A percentile compares a stretch with the other conserved stretches of the same genome.
phyloP scores from a whole-genome alignment of 768 basidiomycete species.

The Piloderma croceum region DNA sequence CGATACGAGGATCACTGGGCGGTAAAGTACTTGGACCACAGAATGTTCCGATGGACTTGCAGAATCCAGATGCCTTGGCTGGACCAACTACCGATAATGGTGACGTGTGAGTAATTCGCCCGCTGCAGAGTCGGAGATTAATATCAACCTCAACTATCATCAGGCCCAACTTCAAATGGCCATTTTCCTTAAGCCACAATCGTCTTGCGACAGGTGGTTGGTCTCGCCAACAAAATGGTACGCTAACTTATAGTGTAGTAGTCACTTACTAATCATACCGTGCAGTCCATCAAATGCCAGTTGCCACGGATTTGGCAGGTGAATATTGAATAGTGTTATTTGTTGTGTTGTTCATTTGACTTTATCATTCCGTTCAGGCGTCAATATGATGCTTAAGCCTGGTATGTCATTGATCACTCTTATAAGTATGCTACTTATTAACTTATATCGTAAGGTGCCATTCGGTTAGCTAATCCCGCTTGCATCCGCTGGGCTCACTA shows the following conservation, averaged over 20 bases:
- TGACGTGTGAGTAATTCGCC: constrained; percentile 29
- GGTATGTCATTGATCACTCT: too few species aligned
- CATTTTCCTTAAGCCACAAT: constrained; percentile 55
- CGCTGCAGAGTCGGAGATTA: too few species aligned
- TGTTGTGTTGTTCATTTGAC: too few species aligned
- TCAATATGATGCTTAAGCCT: constrained; percentile 2
- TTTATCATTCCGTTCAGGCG: neutral
- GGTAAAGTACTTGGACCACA: constrained; percentile 49
- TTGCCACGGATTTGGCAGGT: constrained; percentile 34
- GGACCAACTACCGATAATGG: constrained; percentile 63
- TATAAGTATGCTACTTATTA: too few species aligned
- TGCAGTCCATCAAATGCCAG: constrained; percentile 34
- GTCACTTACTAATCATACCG: constrained; percentile 1
- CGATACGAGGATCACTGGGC: constrained; percentile 42
- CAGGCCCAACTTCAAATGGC: constrained; percentile 55
- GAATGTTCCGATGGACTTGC: constrained; percentile 46
- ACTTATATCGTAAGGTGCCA: too few species aligned
- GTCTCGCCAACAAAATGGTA: constrained; percentile 58
- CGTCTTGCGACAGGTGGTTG: constrained; percentile 60
- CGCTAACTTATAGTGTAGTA: constrained; percentile 8
- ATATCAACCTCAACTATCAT: neutral
- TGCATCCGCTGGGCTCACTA: too few species aligned
- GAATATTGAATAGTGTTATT: too few species aligned
- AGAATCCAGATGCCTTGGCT: constrained; percentile 54
- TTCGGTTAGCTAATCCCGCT: too few species aligned